Percentiles rank a stretch among this genome's conserved stretches.
Conservation (phyloP, 495 filamentous ascomycete genomes). For the Hypoxylon fuscum region DNA sequence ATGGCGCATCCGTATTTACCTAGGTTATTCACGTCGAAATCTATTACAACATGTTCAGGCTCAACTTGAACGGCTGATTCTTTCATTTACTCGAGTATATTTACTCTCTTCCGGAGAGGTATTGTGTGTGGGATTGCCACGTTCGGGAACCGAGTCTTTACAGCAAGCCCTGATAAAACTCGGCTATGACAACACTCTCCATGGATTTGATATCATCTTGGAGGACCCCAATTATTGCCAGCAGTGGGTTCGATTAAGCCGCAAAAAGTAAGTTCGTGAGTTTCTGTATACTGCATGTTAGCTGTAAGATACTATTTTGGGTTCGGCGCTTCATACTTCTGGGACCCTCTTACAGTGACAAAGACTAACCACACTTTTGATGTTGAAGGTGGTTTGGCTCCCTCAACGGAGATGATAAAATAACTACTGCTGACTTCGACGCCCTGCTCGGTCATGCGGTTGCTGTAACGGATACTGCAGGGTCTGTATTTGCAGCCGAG, state of each 20-base stretch:
- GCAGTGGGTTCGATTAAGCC: conserved; percentile 52
- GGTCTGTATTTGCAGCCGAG: conserved; percentile 68
- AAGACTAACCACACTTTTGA: not conserved
- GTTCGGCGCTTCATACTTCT: too few relatives aligned
- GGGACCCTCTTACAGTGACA: too few relatives aligned
- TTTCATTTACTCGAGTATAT: too few relatives aligned
- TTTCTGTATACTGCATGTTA: not conserved
- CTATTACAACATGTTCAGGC: too few relatives aligned
- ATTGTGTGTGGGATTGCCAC: too few relatives aligned
- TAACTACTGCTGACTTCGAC: conserved; percentile 67
- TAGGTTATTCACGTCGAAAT: too few relatives aligned
- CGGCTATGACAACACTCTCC: conserved; percentile 70
- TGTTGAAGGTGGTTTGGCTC: conserved; percentile 8
- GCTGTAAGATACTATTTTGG: not conserved
- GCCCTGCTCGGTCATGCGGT: conserved; percentile 67
- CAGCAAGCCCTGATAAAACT: conserved; percentile 67
- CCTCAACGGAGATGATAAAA: conserved; percentile 39
- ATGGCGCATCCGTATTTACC: too few relatives aligned
- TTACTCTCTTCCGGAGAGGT: too few relatives aligned
- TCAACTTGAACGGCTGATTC: too few relatives aligned
- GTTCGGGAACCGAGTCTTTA: conserved; percentile 67
- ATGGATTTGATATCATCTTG: conserved; percentile 71
- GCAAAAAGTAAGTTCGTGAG: conserved; percentile 32
- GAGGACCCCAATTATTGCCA: conserved; percentile 67
- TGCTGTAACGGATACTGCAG: conserved; percentile 69